These are phyloP conservation scores for Epichloe coenophiala DNA, from an alignment of 2,329 filamentous ascomycete genomes.

Conservation along the genomic window DNA sequence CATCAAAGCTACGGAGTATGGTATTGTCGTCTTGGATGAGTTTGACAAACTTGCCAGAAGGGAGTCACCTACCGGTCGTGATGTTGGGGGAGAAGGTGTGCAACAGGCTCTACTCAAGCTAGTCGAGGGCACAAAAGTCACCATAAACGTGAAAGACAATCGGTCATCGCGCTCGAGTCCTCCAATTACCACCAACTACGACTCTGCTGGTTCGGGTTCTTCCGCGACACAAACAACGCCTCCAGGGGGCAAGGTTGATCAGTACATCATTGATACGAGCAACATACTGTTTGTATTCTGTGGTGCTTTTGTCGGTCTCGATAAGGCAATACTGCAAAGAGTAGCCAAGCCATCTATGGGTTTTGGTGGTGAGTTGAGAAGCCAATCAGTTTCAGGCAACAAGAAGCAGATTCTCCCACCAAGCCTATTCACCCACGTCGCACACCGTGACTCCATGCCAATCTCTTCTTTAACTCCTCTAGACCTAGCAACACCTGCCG, in stretches of 20 bases:
- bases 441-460: constrained; percentile 34
- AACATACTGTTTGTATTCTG: constrained; percentile 97
- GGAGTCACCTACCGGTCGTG: constrained; percentile 77
- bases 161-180: constrained; percentile 40
- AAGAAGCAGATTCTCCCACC: constrained; percentile 48
- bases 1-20: constrained; percentile 68
- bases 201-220: constrained; percentile 27
- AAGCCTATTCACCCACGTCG: constrained; percentile 41
- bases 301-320: constrained; percentile 84
- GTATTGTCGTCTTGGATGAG: constrained; percentile 92
- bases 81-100: constrained; percentile 91
- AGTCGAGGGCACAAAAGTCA: constrained; percentile 87
- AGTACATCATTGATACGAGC: constrained; percentile 73
- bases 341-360: constrained; percentile 77
- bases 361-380: constrained; percentile 72
- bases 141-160: constrained; percentile 76
- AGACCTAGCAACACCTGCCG: constrained; percentile 60
- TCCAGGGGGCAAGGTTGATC: constrained; percentile 39
- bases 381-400: constrained; percentile 30
- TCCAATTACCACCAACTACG: constrained; percentile 41
- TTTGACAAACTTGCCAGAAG: constrained; percentile 93
- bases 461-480: constrained; percentile 36
- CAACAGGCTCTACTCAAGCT: constrained; percentile 94
- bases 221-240: constrained; percentile 32
- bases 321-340: constrained; percentile 77